Conservation (phyloP, 169 alveolate species). For the Plasmodium ovale region DNA sequence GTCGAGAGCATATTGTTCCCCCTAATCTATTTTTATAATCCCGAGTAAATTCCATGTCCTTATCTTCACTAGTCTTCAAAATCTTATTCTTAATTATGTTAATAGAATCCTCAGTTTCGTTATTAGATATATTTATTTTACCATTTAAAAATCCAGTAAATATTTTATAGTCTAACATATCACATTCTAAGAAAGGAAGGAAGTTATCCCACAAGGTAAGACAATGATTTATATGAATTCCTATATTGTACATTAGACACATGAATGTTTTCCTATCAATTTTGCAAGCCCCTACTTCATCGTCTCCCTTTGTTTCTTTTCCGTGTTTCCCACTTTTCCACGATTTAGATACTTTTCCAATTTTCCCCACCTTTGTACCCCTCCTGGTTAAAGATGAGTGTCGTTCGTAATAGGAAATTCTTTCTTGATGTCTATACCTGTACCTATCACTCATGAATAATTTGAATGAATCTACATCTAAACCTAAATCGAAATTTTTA, state of each 20-base stretch:
- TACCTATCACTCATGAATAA: constrained; percentile 7
- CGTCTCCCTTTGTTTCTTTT: background rate
- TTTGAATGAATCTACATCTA: constrained; percentile 9
- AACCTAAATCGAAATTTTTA: background rate
- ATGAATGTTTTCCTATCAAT: constrained; percentile 40
- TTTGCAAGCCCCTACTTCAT: background rate
- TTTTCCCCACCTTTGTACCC: background rate
- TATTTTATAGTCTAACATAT: constrained; percentile 54
- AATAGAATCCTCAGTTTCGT: constrained; percentile 20
- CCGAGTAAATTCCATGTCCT: background rate
- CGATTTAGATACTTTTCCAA: no score
- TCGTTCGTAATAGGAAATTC: constrained; percentile 15
- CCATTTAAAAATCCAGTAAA: constrained; percentile 55
- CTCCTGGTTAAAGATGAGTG: background rate
- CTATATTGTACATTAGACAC: constrained; percentile 75
- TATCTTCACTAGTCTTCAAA: constrained; percentile 17
- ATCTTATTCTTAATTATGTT: constrained; percentile 5
- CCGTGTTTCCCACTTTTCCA: no score
- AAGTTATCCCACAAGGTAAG: constrained; percentile 45
- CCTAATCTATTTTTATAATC: constrained; percentile 7
- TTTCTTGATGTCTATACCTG: constrained; percentile 29
- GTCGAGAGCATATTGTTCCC: constrained; percentile 51
- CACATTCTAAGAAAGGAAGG: constrained; percentile 45
- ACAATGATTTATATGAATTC: constrained; percentile 48
- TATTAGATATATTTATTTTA: constrained; percentile 9